Base-by-base conservation (phyloP, 164 flowering plant species). In the Liquidambar formosana region DNA sequence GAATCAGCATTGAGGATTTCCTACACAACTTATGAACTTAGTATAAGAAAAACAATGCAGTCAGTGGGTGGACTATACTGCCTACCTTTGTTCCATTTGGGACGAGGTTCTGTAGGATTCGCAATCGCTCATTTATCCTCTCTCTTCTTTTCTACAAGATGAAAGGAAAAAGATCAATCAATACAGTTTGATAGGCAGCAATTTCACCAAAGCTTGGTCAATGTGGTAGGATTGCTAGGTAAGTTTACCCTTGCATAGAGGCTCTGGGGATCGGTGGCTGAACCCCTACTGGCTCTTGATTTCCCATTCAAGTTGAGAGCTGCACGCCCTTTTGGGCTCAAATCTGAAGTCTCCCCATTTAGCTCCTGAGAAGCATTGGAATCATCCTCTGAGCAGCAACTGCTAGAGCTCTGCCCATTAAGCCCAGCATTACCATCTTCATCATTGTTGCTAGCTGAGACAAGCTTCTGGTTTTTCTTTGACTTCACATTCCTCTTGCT, bases 11-110 rank as follows among this genome's bases (percentile, higher is more conserved):
- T 33, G 41, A 33, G 4, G 41, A 33, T 33, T 33, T 33, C 6
- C 41, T n/a, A n/a, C n/a, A n/a, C n/a, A n/a, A n/a, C 41, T 33
- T 33, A 33, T 33, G 6, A 33, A 33, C 41, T 33, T 33, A 2
- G 41, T 6, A 2, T 33, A 6, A 33, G n/a, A 33, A 33, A 33
- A 6, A 33, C 6, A 6, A 33, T 33, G 6, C 41, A 33, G 2
- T 2, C 41, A 33, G 41, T 58, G 18, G 41, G 26, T 26, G 38
- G 10, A 58, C 9, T 33, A 33, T 33, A 6, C 41, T 19, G 53
- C 79, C 68, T 61, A 85, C 92, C 82, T 90, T 90, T 8, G 95
- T 90, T 78, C 92, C 95, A 75, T 88, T 90, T 0, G 95, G 92
- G 44, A 88, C 91, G 27, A 90, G 81, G 78, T 73, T 79, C 79